Evolutionary conservation across 306 rosid species (phyloP), one percentile per base, ranked within the genome.

Genomic region (Trifolium pratense): DNA sequence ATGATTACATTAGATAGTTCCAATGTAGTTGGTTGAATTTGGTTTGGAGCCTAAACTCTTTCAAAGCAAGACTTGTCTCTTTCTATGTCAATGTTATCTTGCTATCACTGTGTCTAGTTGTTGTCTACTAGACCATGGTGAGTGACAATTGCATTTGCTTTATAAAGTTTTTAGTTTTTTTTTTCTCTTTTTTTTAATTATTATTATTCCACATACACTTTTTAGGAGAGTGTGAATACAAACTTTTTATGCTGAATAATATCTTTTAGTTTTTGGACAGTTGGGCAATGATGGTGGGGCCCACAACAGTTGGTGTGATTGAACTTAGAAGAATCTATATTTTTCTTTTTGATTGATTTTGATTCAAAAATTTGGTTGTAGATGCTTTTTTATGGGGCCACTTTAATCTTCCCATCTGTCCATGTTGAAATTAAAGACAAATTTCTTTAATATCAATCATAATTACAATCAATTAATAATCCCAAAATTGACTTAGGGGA

Each of bases 231-330:
- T 73, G 86, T 79, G 84, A 74, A 48, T 46, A n/a, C 70, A 77
- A 74, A 72, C n/a, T n/a, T n/a, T 77, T 77, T 49, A 34, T 78
- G 73, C 58, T 43, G 59, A 39, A 37, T 66, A 9, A 39, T 66
- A 10, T 29, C 64, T 73, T 71, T 67, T 81, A 70, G 77, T 79
- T 65, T 78, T 65, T 78, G 79, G 86, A 72, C 82, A 71, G 77
- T 75, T 70, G 82, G 82, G 25, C 73, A 63, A 69, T 72, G 79
- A 32, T 83, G 83, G 89, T 89, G 94, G 93, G 93, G 86, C 86
- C 91, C 90, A 87, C 80, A 84, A 86, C 82, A 77, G 78, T 76
- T 76, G 68, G 66, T 79, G 71, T 64, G 74, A 60, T 67, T 79
- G 82, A 70, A 86, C 39, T 36, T 36, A 6, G 81, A 48, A 79